Percentiles rank a stretch among this genome's conserved stretches.
phyloP scores from a whole-genome alignment of 164 flowering plant genomes.

The Vitis amurensis region DNA sequence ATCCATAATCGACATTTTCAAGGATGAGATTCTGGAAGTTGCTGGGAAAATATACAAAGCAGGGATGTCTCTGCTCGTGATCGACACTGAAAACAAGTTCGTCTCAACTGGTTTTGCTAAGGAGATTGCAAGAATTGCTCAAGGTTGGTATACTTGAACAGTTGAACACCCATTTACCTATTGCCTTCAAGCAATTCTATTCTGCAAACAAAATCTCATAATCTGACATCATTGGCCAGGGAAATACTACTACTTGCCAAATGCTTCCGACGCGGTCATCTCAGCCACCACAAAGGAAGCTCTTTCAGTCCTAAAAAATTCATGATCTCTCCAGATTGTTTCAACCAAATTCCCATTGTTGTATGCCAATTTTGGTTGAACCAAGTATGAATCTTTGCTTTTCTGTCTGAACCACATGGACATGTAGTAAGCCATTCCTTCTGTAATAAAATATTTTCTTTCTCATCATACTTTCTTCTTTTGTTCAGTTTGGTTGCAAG shows the following conservation, averaged over 20 bases:
- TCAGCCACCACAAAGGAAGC: conserved; percentile 93
- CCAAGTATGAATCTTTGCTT: no score
- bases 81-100: conserved; percentile 96
- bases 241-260: conserved; percentile 93
- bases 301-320: conserved; percentile 64
- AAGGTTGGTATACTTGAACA: conserved; percentile 48
- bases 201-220: neutral
- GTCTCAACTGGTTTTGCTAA: conserved; percentile 98
- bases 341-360: no score
- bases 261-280: conserved; percentile 96
- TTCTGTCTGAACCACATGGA: no score
- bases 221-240: conserved; percentile 45
- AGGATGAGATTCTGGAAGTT: conserved; percentile 98
- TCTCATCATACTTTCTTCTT: no score
- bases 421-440: no score
- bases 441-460: no score
- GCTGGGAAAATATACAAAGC: conserved; percentile 93
- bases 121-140: conserved; percentile 94
- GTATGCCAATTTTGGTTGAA: no score
- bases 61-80: conserved; percentile 95
- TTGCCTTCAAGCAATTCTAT: neutral
- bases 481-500: no score
- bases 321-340: conserved; percentile 28
- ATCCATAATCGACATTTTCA: conserved; percentile 2
- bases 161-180: neutral